Evolutionary conservation across 139 green algal species (phyloP).

Genomic region (Diplosphaera chodatii): DNA sequence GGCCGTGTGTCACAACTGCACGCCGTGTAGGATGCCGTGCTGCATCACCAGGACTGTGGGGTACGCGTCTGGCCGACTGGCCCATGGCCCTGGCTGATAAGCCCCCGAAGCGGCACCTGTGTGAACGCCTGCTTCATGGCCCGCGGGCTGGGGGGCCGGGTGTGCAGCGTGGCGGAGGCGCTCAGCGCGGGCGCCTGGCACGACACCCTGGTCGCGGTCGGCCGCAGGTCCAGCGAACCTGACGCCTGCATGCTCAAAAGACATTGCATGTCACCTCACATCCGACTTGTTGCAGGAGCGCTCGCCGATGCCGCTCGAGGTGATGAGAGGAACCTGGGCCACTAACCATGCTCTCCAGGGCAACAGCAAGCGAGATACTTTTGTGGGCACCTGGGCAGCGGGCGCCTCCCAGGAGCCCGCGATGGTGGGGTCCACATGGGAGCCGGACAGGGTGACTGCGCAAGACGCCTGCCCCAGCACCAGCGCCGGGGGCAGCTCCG

Average conservation of each 20-base stretch:
- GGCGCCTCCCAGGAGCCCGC: constrained; percentile 43
- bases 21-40: too few relatives aligned
- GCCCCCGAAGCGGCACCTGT: constrained; percentile 19
- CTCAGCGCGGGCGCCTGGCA: constrained; percentile 36
- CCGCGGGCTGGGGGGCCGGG: constrained; percentile 25
- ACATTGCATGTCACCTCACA: too few relatives aligned
- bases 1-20: too few relatives aligned
- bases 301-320: too few relatives aligned
- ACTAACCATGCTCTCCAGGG: too few relatives aligned
- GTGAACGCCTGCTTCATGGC: constrained; percentile 37
- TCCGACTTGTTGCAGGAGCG: too few relatives aligned
- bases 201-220: not conserved
- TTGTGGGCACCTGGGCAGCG: constrained; percentile 7
- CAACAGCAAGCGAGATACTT: too few relatives aligned
- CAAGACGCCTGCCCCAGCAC: constrained; percentile 33
- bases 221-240: not conserved
- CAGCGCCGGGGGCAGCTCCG: constrained; percentile 25
- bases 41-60: too few relatives aligned
- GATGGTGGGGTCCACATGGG: constrained; percentile 58
- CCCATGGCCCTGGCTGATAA: too few relatives aligned
- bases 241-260: too few relatives aligned
- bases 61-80: too few relatives aligned
- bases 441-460: constrained; percentile 48
- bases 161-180: constrained; percentile 23
- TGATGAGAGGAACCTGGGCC: too few relatives aligned